Conservation (phyloP, 257 asterid genomes). For the Datura wrightii region DNA sequence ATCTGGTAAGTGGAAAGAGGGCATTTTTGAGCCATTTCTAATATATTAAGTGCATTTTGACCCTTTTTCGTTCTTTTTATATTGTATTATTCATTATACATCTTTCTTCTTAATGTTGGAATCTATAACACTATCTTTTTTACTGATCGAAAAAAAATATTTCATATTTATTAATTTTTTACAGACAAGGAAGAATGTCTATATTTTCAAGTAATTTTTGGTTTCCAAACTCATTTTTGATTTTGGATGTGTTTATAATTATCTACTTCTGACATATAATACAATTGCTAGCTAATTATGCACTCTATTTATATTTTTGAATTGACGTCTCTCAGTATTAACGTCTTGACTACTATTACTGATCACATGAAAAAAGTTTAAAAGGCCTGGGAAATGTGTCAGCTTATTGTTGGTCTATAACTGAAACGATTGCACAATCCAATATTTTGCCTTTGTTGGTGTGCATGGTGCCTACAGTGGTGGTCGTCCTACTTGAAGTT, state of each 20-base stretch:
- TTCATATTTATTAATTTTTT: background rate
- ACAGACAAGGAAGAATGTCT: background rate
- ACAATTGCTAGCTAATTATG: background rate
- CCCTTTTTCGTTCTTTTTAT: background rate
- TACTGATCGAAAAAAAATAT: too few species aligned
- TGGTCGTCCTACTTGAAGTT: conserved; percentile 6
- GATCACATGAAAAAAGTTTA: conserved; percentile 4
- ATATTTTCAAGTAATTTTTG: background rate
- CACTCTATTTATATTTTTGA: background rate
- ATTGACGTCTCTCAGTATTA: background rate
- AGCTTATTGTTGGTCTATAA: background rate
- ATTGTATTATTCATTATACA: background rate
- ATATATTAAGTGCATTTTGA: too few species aligned
- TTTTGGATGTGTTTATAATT: background rate
- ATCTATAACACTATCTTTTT: too few species aligned
- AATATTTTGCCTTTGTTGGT: background rate
- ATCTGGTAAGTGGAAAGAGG: too few species aligned
- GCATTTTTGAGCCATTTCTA: too few species aligned
- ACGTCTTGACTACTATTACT: background rate
- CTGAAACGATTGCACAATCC: background rate
- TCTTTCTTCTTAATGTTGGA: too few species aligned
- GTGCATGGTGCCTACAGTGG: background rate
- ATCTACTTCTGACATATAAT: background rate
- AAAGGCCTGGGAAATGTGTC: background rate
- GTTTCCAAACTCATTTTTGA: background rate